phyloP scores from a whole-genome alignment of 1,284 basidiomycete genomes.

The Termitomyces sp. region DNA sequence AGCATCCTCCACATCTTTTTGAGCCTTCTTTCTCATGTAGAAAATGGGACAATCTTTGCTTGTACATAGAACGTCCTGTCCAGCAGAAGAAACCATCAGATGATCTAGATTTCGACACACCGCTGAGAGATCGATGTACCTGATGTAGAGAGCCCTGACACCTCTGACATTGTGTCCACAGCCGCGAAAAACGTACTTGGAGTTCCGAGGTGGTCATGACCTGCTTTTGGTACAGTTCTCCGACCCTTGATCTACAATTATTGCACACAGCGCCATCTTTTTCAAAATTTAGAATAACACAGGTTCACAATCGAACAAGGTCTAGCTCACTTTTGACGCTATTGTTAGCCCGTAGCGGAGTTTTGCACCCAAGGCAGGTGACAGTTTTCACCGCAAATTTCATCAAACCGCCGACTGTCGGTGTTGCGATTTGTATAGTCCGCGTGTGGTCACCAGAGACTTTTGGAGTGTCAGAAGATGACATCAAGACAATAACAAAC shows the following conservation, averaged over 20 bases:
- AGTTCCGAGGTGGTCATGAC: slow-evolving; percentile 66
- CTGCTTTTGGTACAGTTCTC: slow-evolving; percentile 91
- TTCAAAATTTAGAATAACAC: neutral
- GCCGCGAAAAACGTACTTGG: slow-evolving; percentile 85
- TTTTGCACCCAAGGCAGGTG: slow-evolving; percentile 92
- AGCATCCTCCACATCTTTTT: slow-evolving; percentile 91
- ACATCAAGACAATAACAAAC: neutral
- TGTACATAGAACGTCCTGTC: slow-evolving; percentile 89
- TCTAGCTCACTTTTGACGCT: slow-evolving; percentile 55
- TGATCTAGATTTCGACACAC: neutral
- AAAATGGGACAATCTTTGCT: slow-evolving; percentile 98
- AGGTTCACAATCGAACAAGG: slow-evolving; percentile 1
- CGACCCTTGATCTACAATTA: slow-evolving; percentile 80
- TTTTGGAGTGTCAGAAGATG: slow-evolving; percentile 27
- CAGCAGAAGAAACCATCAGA: neutral
- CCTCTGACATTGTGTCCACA: slow-evolving; percentile 97
- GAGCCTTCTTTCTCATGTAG: slow-evolving; percentile 95
- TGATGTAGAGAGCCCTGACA: slow-evolving; percentile 96
- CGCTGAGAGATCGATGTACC: slow-evolving; percentile 35
- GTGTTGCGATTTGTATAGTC: slow-evolving; percentile 90
- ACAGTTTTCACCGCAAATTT: slow-evolving; percentile 94
- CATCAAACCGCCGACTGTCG: slow-evolving; percentile 92
- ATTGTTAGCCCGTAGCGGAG: slow-evolving; percentile 70
- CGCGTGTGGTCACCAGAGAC: slow-evolving; percentile 93
- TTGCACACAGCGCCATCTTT: slow-evolving; percentile 89